These are phyloP conservation scores for Solanum chmielewskii DNA, from an alignment of 257 asterid genomes.

Conservation along the genomic window DNA sequence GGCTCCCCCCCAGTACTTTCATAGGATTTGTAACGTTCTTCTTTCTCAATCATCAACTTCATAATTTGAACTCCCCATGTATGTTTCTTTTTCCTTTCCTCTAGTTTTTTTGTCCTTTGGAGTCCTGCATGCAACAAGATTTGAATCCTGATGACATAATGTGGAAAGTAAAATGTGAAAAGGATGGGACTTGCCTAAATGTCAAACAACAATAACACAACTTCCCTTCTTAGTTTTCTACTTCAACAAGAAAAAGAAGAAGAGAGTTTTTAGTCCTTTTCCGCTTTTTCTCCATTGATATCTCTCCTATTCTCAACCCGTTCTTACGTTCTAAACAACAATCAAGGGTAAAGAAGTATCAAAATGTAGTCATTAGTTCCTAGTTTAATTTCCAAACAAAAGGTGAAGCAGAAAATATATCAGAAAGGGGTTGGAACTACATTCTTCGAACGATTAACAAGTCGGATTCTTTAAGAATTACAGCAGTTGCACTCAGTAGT, in stretches of 20 bases:
- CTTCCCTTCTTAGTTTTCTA: not conserved
- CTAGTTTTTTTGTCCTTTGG: slow-evolving; percentile 12
- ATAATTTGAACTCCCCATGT: slow-evolving; percentile 16
- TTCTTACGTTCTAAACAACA: not conserved
- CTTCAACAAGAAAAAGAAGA: not conserved
- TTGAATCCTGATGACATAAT: not conserved
- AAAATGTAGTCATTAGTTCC: not conserved
- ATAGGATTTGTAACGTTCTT: slow-evolving; percentile 13
- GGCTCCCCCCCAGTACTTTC: slow-evolving; percentile 17
- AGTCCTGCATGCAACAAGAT: slow-evolving; percentile 17
- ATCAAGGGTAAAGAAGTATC: not conserved
- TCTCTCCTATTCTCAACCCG: not conserved
- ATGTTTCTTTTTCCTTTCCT: slow-evolving; percentile 13
- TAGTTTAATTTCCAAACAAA: not conserved
- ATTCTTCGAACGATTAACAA: not conserved
- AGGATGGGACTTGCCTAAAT: not conserved
- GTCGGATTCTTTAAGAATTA: not conserved
- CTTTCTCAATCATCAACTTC: slow-evolving; percentile 11
- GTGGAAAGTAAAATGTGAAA: not conserved
- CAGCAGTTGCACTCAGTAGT: not conserved
- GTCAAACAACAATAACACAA: not conserved
- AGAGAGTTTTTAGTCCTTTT: not conserved
- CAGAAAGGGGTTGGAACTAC: not conserved
- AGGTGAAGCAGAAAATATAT: not conserved
- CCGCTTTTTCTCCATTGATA: not conserved